These are phyloP conservation scores for Ophioceras dolichostomum DNA, from an alignment of 2,329 filamentous ascomycete genomes.

Conservation along the genomic window DNA sequence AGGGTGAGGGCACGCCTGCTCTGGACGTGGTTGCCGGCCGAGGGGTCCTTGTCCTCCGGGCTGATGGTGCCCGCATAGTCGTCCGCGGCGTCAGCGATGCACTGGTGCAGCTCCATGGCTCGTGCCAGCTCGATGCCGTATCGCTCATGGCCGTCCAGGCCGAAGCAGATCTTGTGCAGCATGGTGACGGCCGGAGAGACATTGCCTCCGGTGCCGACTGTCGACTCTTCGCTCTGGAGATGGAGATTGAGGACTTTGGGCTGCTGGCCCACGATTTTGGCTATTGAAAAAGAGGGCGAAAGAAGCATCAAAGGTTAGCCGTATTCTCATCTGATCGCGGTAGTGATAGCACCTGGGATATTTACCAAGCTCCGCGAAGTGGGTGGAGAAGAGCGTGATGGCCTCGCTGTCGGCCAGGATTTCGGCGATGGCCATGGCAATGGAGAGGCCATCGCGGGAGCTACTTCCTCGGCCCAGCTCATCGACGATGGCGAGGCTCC, in stretches of 20 bases:
- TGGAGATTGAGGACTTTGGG: conserved; percentile 76
- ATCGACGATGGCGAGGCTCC: conserved; percentile 75
- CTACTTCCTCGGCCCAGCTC: conserved; percentile 88
- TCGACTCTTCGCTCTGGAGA: conserved; percentile 55
- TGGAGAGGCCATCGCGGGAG: conserved; percentile 75
- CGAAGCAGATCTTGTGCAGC: conserved; percentile 72
- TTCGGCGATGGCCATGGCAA: conserved; percentile 84
- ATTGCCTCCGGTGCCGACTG: conserved; percentile 13
- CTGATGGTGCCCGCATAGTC: conserved; percentile 27
- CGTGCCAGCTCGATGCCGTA: conserved; percentile 80
- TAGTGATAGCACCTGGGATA: not conserved
- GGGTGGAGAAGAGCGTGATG: conserved; percentile 85
- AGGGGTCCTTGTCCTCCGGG: not conserved
- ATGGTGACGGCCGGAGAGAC: conserved; percentile 59
- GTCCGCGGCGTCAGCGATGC: conserved; percentile 51
- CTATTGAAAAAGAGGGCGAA: conserved; percentile 24
- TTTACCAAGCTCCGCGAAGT: conserved; percentile 66
- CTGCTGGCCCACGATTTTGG: conserved; percentile 60
- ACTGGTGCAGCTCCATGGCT: conserved; percentile 60
- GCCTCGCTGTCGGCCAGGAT: conserved; percentile 69
- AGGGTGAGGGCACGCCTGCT: not conserved
- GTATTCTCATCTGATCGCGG: too few relatives aligned
- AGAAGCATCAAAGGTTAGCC: conserved; percentile 1
- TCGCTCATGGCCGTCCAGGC: conserved; percentile 55
- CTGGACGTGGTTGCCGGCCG: not conserved